phyloP scores from a whole-genome alignment of 257 asterid species.

The Solanum chmielewskii region DNA sequence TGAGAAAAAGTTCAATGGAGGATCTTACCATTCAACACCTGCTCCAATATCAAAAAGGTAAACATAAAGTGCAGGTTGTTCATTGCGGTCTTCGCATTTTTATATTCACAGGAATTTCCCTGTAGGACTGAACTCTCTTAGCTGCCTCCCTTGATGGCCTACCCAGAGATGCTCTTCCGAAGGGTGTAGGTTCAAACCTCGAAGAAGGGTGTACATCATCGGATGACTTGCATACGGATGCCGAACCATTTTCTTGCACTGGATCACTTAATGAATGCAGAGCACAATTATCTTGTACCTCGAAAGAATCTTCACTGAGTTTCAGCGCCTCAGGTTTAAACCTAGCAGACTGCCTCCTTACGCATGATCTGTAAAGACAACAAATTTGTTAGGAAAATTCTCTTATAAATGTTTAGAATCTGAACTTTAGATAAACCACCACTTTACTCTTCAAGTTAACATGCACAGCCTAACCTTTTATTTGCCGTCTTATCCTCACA shows the following conservation, averaged over 20 bases:
- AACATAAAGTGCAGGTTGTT: background rate
- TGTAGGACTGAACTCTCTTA: slow-evolving; percentile 58
- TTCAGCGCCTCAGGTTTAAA: slow-evolving; percentile 4
- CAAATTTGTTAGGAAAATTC: background rate
- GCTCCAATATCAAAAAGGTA: background rate
- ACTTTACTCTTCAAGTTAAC: background rate
- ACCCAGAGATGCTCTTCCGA: slow-evolving; percentile 25
- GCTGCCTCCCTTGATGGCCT: slow-evolving; percentile 68
- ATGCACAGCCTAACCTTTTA: slow-evolving; percentile 32
- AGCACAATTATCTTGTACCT: slow-evolving; percentile 2
- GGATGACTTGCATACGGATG: background rate
- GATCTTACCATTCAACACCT: background rate
- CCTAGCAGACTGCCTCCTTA: slow-evolving; percentile 17
- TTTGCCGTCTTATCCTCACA: slow-evolving; percentile 19
- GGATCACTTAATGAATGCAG: slow-evolving; percentile 4
- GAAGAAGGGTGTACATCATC: background rate
- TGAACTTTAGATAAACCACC: background rate
- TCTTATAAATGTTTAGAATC: background rate
- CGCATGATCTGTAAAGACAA: slow-evolving; percentile 6
- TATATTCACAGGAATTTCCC: slow-evolving; percentile 41
- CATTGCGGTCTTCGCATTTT: slow-evolving; percentile 59
- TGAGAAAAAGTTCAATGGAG: background rate
- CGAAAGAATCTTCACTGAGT: background rate
- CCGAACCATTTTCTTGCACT: slow-evolving; percentile 16
- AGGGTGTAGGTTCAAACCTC: slow-evolving; percentile 12